These are phyloP conservation scores for Saccharum spontaneum DNA, from an alignment of 176 grass and related monocot genomes.

Conservation along the genomic window DNA sequence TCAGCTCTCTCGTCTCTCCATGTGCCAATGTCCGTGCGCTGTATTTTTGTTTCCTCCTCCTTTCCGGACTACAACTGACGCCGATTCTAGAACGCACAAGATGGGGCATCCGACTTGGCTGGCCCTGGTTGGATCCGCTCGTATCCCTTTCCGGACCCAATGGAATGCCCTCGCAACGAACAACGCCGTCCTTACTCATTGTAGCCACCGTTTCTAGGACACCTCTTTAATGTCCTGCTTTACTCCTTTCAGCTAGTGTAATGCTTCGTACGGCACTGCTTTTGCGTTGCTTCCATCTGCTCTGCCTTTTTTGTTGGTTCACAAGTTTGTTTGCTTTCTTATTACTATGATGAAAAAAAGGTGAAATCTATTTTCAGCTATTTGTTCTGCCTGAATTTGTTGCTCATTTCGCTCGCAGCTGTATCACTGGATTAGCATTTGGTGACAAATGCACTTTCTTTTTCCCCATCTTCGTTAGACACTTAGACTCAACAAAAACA, in stretches of 20 bases:
- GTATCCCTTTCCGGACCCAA: constrained; percentile 2
- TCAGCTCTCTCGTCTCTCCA: background rate
- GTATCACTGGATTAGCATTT: background rate
- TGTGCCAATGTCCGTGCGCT: background rate
- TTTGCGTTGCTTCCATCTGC: background rate
- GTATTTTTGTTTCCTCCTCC: background rate
- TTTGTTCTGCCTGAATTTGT: background rate
- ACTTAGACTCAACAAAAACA: background rate
- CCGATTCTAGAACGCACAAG: background rate
- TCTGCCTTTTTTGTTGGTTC: constrained; percentile 5
- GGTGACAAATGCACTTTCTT: constrained; percentile 5
- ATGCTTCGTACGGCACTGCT: background rate
- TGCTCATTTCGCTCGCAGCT: background rate
- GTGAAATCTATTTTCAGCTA: background rate
- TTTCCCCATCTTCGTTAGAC: background rate
- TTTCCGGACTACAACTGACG: background rate
- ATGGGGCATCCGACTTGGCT: background rate
- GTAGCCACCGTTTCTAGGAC: constrained; percentile 27
- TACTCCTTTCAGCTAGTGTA: constrained; percentile 2
- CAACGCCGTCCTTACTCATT: constrained; percentile 14
- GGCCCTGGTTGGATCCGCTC: constrained; percentile 17
- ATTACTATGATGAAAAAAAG: background rate
- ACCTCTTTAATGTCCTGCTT: constrained; percentile 20
- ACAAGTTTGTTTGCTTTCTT: background rate
- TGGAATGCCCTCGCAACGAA: constrained; percentile 37